Base-by-base conservation (phyloP, 352 stramenopile species). In the Phytophthora tentaculata region DNA sequence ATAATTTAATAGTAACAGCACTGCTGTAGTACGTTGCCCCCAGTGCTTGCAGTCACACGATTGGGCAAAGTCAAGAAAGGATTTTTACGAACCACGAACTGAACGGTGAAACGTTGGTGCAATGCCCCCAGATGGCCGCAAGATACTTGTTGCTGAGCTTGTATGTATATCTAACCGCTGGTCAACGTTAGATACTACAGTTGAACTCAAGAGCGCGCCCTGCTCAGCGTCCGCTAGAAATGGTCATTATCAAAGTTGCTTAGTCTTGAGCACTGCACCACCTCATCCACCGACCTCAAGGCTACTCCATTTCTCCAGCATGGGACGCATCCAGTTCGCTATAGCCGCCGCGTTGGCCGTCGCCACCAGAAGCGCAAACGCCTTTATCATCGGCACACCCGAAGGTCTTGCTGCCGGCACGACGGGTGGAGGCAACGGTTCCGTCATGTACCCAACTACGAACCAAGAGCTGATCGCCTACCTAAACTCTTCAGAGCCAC, bases 391-490 rank as follows among this genome's bases (percentile, higher is more conserved):
- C 26, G 62, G 48, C 23, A 61, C 71, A 19, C 49, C 58, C 23
- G 55, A 64, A 37, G 73, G 73, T 45, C 17, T 80, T 13, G 73
- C 73, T 16, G 45, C 32, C 20, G 64, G 61, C 20, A 59, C 69
- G 23, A 82, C 71, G 0, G 71, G 74, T 14, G 74, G 71, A 22
- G 74, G 62, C 56, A 60, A 57, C 23, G 71, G 64, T 4, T 55
- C 47, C 3, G 61, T 56, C 8, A 60, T 77, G 29, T 75, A 75
- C 49, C 75, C 75, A 10, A 73, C 44, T 19, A 69, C 52, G 14
- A 73, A 59, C 56, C 39, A 22, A 9, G 49, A 82, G 57, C 61
- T 82, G 52, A 73, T 73, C 61, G 1, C 28, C 5, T 76, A 70
- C 37, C 37, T 45, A 8, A 39, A 39, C 16, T 39, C 32, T 13